A percentile compares a stretch with the other conserved stretches of the same genome.
Evolutionary conservation across 2,329 filamentous ascomycete species (phyloP).

Genomic region (Diaporthe australafricana): DNA sequence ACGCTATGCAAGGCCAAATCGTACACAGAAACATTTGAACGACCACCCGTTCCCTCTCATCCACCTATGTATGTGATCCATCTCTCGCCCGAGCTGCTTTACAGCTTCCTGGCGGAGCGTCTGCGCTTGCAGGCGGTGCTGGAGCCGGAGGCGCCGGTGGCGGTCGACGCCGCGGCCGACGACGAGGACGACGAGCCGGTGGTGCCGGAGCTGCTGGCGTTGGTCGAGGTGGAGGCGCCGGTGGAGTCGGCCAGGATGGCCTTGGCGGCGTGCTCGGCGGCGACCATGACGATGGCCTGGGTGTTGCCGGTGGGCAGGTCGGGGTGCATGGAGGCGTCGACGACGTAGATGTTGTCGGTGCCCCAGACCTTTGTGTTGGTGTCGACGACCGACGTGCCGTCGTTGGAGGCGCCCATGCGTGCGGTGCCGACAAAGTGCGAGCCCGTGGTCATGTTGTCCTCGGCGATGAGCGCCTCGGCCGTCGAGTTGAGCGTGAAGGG

Average conservation of each 20-base stretch:
- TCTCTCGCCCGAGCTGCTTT: background rate
- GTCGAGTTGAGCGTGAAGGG: slow-evolving; percentile 41
- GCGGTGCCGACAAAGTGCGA: slow-evolving; percentile 48
- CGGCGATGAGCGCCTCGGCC: slow-evolving; percentile 35
- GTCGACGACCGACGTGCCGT: slow-evolving; percentile 48
- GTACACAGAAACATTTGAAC: slow-evolving; percentile 7
- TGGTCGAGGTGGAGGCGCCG: slow-evolving; percentile 29
- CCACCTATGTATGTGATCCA: no score
- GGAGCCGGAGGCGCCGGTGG: background rate
- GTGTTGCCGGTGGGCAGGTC: slow-evolving; percentile 74
- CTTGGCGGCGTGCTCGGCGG: slow-evolving; percentile 51
- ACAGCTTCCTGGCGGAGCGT: slow-evolving; percentile 30
- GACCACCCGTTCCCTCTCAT: background rate
- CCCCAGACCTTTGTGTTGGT: slow-evolving; percentile 63
- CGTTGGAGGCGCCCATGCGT: slow-evolving; percentile 46
- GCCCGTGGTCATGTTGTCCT: slow-evolving; percentile 39
- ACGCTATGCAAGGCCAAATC: slow-evolving; percentile 30
- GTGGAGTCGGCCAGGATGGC: slow-evolving; percentile 36
- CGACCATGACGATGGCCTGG: slow-evolving; percentile 53
- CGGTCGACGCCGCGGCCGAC: no score
- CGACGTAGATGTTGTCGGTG: slow-evolving; percentile 71
- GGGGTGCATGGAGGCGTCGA: slow-evolving; percentile 73
- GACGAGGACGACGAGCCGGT: background rate
- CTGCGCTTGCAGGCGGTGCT: slow-evolving; percentile 34
- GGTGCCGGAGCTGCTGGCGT: slow-evolving; percentile 3